Base-by-base conservation (phyloP, 1,284 basidiomycete species). In the Ganoderma resinaceum region DNA sequence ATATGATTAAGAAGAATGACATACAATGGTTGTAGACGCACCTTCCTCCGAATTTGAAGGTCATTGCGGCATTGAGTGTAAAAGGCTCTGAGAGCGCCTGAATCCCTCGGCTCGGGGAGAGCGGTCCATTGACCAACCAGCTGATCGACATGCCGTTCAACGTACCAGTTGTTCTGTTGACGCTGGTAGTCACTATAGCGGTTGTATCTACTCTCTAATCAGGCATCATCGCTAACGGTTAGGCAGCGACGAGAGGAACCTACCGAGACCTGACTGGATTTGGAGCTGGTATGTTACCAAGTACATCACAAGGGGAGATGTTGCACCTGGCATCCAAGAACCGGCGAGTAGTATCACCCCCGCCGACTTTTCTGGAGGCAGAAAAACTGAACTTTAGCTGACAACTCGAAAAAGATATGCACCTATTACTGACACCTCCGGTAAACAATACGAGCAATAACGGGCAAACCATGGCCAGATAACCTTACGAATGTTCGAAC, bases 1-100 rank as follows among this genome's bases (percentile, higher is more conserved):
- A 67, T 52, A 37, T 69, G 65, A 38, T 61, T 67, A 0, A 71
- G 33, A 58, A 61, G 61, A n/a, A 62, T 14, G 5, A n/a, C n/a
- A 9, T 35, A 2, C 52, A 31, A 18, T 7, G 8, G 16, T 20
- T 37, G 18, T 37, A 12, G 16, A 65, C 62, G 43, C 40, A 60
- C 58, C 58, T 60, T 23, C 9, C 8, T 12, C 38, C 11, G 58
- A 16, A 6, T 2, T 26, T 1, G 3, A 23, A 60, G 9, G 3
- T 60, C 37, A 16, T 2, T 29, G 11, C 12, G 3, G 4, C 35
- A 23, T 40, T 60, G 18, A 4, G n/a, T 8, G 12, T 3, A 14
- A 26, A 60, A 60, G 23, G n/a, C 16, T 3, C 42, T 4, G 8
- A 23, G 3, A 4, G 35, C n/a, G 14, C 1, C 37, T 8, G 12